These are phyloP conservation scores for Cardamine chenopodiifolia DNA, from an alignment of 345 rosid species.

Conservation along the genomic window DNA sequence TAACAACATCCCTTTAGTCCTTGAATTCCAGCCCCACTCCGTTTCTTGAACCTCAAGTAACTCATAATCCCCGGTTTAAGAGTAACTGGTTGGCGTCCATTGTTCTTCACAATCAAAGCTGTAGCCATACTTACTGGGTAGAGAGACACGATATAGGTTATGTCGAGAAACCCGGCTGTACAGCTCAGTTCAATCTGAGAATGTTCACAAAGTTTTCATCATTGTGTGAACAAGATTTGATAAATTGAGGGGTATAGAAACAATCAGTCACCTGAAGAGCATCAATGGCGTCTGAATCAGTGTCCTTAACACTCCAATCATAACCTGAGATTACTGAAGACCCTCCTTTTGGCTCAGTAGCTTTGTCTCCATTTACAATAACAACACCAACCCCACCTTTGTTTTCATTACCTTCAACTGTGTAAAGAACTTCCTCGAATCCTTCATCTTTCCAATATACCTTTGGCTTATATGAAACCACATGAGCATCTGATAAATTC, in stretches of 20 bases:
- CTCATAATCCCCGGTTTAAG: conserved; percentile 77
- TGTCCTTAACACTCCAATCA: conserved; percentile 76
- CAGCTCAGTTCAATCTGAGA: conserved; percentile 77
- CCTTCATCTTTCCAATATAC: conserved; percentile 87
- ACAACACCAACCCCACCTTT: conserved; percentile 82
- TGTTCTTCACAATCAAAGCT: conserved; percentile 72
- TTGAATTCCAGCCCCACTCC: conserved; percentile 60
- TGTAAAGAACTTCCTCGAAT: conserved; percentile 72
- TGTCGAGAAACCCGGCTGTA: conserved; percentile 59
- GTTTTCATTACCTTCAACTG: conserved; percentile 44
- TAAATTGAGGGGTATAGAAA: background rate
- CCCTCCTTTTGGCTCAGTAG: conserved; percentile 45
- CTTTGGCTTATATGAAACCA: conserved; percentile 82
- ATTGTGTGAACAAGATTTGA: conserved; percentile 10
- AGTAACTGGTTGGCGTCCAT: conserved; percentile 60
- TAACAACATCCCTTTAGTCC: conserved; percentile 70
- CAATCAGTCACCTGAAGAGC: conserved; percentile 69
- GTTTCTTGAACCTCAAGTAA: conserved; percentile 64
- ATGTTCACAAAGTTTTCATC: conserved; percentile 15
- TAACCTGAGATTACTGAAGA: conserved; percentile 45
- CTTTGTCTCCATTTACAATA: conserved; percentile 50
- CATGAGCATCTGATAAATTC: conserved; percentile 69
- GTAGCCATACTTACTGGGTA: conserved; percentile 80
- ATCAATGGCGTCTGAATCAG: conserved; percentile 85
- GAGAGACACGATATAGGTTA: conserved; percentile 65